Conservation (phyloP, 2,329 filamentous ascomycete species). For the Geosmithia morbida region DNA sequence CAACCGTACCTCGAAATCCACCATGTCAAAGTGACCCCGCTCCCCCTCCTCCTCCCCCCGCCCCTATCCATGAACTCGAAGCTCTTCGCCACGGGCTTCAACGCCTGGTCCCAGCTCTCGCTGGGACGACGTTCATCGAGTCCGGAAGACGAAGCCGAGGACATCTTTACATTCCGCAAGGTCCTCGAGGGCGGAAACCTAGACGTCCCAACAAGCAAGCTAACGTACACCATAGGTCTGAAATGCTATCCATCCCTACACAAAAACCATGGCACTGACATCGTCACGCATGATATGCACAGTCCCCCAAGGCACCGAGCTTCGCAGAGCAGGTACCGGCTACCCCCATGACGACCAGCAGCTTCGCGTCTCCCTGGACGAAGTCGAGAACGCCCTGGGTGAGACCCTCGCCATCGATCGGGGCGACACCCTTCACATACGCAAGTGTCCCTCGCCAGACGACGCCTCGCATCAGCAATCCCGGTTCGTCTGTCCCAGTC, state of each 20-base stretch:
- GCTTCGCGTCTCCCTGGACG: conserved; percentile 1
- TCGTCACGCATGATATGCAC: neutral
- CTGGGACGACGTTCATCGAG: conserved; percentile 13
- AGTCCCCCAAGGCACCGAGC: conserved; percentile 4
- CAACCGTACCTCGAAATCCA: too few species aligned
- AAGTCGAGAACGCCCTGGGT: conserved; percentile 6
- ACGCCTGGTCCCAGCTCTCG: conserved; percentile 40
- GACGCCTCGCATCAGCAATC: neutral
- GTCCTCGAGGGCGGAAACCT: conserved; percentile 23
- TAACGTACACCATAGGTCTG: conserved; percentile 34
- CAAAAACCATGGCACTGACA: neutral
- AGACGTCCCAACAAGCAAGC: conserved; percentile 15
- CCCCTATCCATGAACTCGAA: conserved; percentile 16
- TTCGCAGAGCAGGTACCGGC: conserved; percentile 9
- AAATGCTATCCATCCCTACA: neutral
- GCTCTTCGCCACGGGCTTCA: conserved; percentile 40
- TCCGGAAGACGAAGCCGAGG: conserved; percentile 22
- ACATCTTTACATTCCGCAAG: conserved; percentile 27
- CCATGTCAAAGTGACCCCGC: too few species aligned
- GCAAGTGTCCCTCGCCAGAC: neutral
- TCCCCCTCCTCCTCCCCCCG: too few species aligned
- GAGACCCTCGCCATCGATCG: conserved; percentile 4
- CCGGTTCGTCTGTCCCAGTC: neutral
- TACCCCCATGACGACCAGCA: conserved; percentile 2
- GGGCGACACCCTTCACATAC: neutral